Conservation (phyloP, 78 protist species). For the Chrysochromulina parva region DNA sequence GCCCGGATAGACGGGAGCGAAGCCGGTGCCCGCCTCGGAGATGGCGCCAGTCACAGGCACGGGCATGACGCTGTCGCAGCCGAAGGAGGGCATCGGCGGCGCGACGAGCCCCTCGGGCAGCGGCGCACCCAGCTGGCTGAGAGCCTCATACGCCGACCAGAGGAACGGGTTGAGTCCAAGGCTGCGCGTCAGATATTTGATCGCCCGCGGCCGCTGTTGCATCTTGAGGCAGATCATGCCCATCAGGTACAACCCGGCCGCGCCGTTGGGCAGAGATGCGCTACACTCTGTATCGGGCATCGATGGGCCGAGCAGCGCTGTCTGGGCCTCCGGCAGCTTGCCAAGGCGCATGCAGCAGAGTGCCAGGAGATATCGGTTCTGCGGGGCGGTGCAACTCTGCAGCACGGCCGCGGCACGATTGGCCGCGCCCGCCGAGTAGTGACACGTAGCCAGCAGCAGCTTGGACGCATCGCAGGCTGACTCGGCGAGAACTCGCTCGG, state of each 20-base stretch:
- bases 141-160: slow-evolving; percentile 41
- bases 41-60: too few species aligned
- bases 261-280: slow-evolving; percentile 9
- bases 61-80: too few species aligned
- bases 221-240: not conserved
- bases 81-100: too few species aligned
- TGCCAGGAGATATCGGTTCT: slow-evolving; percentile 34
- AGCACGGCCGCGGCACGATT: not conserved
- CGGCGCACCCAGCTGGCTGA: slow-evolving; percentile 5
- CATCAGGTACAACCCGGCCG: slow-evolving; percentile 16
- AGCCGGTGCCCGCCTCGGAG: too few species aligned
- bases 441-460: not conserved
- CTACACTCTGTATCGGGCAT: not conserved
- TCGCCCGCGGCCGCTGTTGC: slow-evolving; percentile 7
- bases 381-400: not conserved
- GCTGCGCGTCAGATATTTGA: not conserved
- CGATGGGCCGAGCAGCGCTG: not conserved
- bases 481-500: slow-evolving; percentile 45
- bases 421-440: not conserved
- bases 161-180: slow-evolving; percentile 44
- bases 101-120: not conserved
- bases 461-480: not conserved
- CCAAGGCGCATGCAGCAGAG: slow-evolving; percentile 11
- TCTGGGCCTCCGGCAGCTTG: not conserved
- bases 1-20: not conserved